phyloP scores from a whole-genome alignment of 208 protist species.

The Leishmania amazonensis region DNA sequence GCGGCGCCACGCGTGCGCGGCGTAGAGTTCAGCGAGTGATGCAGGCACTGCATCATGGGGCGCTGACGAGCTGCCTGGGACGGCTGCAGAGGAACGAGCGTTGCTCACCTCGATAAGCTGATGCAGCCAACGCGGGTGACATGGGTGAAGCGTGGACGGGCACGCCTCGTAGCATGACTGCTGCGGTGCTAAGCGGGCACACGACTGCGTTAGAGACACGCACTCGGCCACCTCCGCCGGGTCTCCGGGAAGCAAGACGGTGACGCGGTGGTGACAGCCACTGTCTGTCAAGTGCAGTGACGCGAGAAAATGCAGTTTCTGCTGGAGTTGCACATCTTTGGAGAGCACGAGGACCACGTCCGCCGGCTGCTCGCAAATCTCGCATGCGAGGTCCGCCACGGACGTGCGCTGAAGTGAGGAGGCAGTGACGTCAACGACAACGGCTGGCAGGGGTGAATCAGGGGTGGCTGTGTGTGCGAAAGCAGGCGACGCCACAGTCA shows the following conservation, averaged over 20 bases:
- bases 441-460: not conserved
- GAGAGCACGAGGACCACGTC: conserved; percentile 28
- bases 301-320: conserved; percentile 31
- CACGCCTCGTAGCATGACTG: not conserved
- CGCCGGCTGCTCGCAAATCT: conserved; percentile 26
- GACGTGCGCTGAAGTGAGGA: conserved; percentile 20
- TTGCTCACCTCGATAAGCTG: conserved; percentile 25
- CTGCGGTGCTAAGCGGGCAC: conserved; percentile 11
- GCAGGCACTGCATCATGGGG: not conserved
- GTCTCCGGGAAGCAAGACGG: conserved; percentile 24
- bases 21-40: conserved; percentile 13
- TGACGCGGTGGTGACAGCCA: conserved; percentile 24
- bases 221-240: conserved; percentile 26
- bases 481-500: not conserved
- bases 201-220: conserved; percentile 23
- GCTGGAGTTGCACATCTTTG: conserved; percentile 4
- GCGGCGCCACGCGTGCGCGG: conserved; percentile 19
- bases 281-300: conserved; percentile 29
- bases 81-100: not conserved
- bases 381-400: conserved; percentile 26
- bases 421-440: conserved; percentile 20
- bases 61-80: not conserved
- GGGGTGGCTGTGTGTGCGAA: not conserved
- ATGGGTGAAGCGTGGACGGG: not conserved
- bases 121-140: conserved; percentile 24